A percentile compares a stretch with the other conserved stretches of the same genome.
phyloP scores from a whole-genome alignment of 257 asterid species.

The Ocimum tenuiflorum region DNA sequence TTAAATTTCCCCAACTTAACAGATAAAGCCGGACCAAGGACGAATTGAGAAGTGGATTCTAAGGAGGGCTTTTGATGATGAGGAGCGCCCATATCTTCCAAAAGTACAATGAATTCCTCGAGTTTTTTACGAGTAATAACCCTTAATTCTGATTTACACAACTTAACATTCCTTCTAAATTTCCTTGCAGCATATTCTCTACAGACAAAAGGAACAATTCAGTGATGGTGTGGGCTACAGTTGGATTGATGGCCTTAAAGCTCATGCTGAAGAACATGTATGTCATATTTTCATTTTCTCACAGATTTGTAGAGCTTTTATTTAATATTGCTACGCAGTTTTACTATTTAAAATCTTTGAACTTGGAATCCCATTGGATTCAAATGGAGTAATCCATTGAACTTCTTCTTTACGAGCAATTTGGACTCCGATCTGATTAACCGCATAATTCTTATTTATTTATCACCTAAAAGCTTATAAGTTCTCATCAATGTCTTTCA shows the following conservation, averaged over 20 bases:
- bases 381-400: too few relatives aligned
- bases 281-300: not conserved
- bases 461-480: too few relatives aligned
- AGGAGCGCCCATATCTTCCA: constrained; percentile 82
- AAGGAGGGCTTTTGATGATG: constrained; percentile 90
- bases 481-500: constrained; percentile 20
- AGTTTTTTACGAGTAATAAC: not conserved
- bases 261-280: constrained; percentile 79
- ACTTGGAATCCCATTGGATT: too few relatives aligned
- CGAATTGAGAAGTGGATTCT: constrained; percentile 89
- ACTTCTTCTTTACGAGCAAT: too few relatives aligned
- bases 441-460: too few relatives aligned
- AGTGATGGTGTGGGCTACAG: constrained; percentile 98
- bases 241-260: constrained; percentile 98
- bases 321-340: too few relatives aligned
- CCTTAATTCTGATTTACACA: not conserved
- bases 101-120: constrained; percentile 41
- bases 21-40: constrained; percentile 77
- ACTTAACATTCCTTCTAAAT: constrained; percentile 11
- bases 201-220: constrained; percentile 92
- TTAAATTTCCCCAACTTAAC: constrained; percentile 1
- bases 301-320: too few relatives aligned
- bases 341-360: too few relatives aligned
- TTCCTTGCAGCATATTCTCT: constrained; percentile 73
- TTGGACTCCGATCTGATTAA: too few relatives aligned